These are phyloP conservation scores for Aspergillus conjunctus DNA, from an alignment of 495 filamentous ascomycete genomes.

Conservation along the genomic window DNA sequence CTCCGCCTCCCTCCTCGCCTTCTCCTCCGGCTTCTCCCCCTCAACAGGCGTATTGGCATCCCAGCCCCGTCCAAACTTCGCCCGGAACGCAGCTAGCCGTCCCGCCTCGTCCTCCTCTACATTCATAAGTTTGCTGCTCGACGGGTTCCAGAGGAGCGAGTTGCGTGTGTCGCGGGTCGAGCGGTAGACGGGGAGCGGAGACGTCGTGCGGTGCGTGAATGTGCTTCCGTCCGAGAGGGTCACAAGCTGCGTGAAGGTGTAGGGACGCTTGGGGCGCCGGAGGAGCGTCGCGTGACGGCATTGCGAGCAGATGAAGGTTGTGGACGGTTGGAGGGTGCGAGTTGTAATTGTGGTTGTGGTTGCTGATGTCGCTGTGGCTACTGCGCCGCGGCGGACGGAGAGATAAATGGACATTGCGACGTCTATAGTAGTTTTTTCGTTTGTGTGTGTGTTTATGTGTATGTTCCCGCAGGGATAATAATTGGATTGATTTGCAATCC, in stretches of 20 bases:
- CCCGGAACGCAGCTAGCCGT: slow-evolving; percentile 79
- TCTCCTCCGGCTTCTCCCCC: slow-evolving; percentile 20
- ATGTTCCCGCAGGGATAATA: neutral
- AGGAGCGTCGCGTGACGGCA: slow-evolving; percentile 87
- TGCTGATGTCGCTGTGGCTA: slow-evolving; percentile 25
- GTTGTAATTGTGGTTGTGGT: slow-evolving; percentile 6
- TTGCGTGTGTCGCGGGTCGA: slow-evolving; percentile 85
- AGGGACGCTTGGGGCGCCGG: slow-evolving; percentile 82
- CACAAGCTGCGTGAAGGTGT: slow-evolving; percentile 94
- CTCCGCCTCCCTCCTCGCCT: slow-evolving; percentile 28
- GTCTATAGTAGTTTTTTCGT: neutral
- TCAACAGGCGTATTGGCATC: slow-evolving; percentile 57
- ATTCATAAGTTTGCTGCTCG: slow-evolving; percentile 71
- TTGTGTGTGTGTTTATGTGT: neutral
- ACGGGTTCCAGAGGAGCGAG: slow-evolving; percentile 87
- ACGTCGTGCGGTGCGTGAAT: slow-evolving; percentile 86
- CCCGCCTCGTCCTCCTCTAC: slow-evolving; percentile 96
- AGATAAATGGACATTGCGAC: slow-evolving; percentile 42
- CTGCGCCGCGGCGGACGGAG: slow-evolving; percentile 48
- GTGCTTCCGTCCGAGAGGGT: slow-evolving; percentile 91
- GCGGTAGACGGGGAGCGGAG: slow-evolving; percentile 74
- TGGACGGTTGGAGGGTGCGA: slow-evolving; percentile 31
- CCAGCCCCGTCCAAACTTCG: slow-evolving; percentile 79
- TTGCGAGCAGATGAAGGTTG: slow-evolving; percentile 52
- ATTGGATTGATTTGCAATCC: neutral